Percentiles rank a stretch among this genome's conserved stretches.
Conservation (phyloP, 2,329 filamentous ascomycete genomes). For the Cadophora sp. region DNA sequence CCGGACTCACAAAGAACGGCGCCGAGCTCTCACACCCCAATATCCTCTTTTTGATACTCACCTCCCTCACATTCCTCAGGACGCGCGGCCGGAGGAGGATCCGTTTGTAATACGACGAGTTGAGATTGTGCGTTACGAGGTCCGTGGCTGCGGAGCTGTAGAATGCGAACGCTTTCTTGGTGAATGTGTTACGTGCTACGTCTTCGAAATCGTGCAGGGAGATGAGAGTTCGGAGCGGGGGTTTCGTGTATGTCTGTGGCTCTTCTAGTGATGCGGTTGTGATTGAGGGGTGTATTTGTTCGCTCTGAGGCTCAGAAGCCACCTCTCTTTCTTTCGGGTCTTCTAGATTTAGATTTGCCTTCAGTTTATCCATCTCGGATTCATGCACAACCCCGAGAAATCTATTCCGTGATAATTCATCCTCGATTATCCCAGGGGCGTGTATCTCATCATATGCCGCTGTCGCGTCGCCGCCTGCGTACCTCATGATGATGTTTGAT, state of each 20-base stretch:
- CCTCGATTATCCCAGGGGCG: no score
- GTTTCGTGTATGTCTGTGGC: neutral
- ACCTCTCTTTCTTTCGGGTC: no score
- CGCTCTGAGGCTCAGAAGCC: no score
- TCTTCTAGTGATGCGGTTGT: no score
- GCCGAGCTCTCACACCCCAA: constrained; percentile 59
- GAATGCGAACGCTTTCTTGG: neutral
- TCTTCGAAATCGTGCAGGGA: neutral
- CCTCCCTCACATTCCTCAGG: constrained; percentile 37
- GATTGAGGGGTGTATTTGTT: no score
- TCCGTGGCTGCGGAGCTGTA: neutral
- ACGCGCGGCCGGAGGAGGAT: neutral
- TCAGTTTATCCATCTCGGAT: no score
- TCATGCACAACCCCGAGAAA: no score
- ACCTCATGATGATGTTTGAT: no score
- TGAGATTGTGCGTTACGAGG: neutral
- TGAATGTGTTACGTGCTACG: neutral
- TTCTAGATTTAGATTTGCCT: no score
- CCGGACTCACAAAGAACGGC: constrained; percentile 69
- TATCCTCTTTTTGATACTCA: constrained; percentile 59
- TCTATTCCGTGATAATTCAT: no score
- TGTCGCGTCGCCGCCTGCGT: no score
- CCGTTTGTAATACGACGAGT: neutral
- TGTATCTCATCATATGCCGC: no score
- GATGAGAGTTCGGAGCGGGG: neutral